Percentiles rank a stretch among this genome's conserved stretches.
Conservation (phyloP, 495 filamentous ascomycete genomes). For the Immersiella caudata region DNA sequence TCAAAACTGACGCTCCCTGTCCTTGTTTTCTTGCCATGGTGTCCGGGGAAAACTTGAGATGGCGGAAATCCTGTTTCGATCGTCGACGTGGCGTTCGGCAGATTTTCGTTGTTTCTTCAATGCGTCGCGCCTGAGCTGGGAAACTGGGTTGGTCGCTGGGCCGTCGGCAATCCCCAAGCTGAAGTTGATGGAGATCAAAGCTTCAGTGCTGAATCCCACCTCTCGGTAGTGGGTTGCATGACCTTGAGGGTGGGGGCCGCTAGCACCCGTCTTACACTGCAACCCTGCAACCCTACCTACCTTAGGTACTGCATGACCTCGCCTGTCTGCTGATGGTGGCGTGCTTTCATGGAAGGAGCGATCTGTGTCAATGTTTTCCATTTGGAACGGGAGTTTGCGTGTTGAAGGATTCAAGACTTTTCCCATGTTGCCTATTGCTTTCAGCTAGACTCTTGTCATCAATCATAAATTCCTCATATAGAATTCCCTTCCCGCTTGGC, state of each 20-base stretch:
- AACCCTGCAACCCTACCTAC: slow-evolving; percentile 5
- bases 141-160: neutral
- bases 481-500: neutral
- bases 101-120: slow-evolving; percentile 7
- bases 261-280: slow-evolving; percentile 6
- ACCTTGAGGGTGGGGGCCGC: slow-evolving; percentile 13
- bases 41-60: neutral
- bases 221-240: slow-evolving; percentile 30
- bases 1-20: neutral
- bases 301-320: neutral
- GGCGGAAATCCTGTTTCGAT: slow-evolving; percentile 13
- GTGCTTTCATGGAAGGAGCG: neutral
- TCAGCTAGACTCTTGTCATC: neutral
- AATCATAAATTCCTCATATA: neutral
- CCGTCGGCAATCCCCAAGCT: neutral
- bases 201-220: neutral
- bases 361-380: neutral
- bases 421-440: neutral
- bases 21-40: neutral
- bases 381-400: neutral
- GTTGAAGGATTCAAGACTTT: neutral
- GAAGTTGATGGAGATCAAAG: neutral
- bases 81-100: slow-evolving; percentile 18
- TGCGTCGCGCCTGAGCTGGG: neutral
- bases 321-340: slow-evolving; percentile 4